Evolutionary conservation across 2,329 filamentous ascomycete genomes (phyloP), one percentile per base, ranked within the genome.

Genomic region (Pyrenochaeta sp.): DNA sequence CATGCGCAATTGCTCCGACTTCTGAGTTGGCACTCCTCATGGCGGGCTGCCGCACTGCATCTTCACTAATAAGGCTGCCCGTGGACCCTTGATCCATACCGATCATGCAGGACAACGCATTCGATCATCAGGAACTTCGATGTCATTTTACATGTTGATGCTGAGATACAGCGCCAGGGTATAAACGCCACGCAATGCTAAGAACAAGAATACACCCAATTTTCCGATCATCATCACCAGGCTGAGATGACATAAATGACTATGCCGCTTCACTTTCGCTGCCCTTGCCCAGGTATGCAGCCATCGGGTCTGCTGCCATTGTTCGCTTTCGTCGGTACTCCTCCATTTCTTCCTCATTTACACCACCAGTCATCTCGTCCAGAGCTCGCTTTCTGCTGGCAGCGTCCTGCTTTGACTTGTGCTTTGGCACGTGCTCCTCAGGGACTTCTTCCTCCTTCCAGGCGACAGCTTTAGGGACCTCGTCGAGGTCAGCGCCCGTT

Each of bases 341-440:
- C 44, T 96, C 92, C 75, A 96, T 81, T 55, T 96, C 90, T 42
- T 88, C 88, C 64, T 96, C 90, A 0, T 86, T 86, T 9, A 94
- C 81, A 1, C 87, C 89, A 15, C 83, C 83, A 60, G 87, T 84
- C 80, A 96, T 86, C 65, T 96, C 89, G 41, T 89, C 84, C 20
- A 90, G 74, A 1, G 87, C 89, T 30, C 91, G 81, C 71, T 95
- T 93, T 68, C 85, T 88, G 19, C 56, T 61, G 35, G 61, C 55
- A 40, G 72, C 65, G 38, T 78, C 74, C 20, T 63, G 61, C 26
- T 60, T 72, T 18, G 66, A 63, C 45, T 77, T 77, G 39, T 72
- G 63, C 3, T 77, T 77, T 13, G 74, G 74, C 22, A 76, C 66
- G 53, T 76, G 72, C 48, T 72, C 63, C 40, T 74, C 65, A 1